A percentile compares a stretch with the other conserved stretches of the same genome.
phyloP scores from a whole-genome alignment of 371 early-diverging fungal species.

The Mucor lusitanicus region DNA sequence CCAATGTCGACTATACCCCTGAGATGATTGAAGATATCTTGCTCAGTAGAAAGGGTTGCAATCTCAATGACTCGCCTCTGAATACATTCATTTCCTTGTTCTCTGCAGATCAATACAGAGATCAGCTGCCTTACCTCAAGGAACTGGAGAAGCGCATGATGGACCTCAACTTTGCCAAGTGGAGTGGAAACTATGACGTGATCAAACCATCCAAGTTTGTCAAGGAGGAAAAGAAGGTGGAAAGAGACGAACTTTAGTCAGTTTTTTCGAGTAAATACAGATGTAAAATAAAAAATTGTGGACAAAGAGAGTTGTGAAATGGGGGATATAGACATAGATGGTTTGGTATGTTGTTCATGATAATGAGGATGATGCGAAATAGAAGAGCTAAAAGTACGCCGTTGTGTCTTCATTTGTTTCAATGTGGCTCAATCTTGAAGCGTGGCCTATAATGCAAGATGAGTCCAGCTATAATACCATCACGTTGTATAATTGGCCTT shows the following conservation, averaged over 20 bases:
- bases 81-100: slow-evolving; percentile 28
- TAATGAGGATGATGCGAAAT: not conserved
- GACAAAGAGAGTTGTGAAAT: not conserved
- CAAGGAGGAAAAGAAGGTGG: not conserved
- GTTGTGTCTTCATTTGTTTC: not conserved
- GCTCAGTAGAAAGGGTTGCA: slow-evolving; percentile 19
- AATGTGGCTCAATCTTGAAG: slow-evolving; percentile 17
- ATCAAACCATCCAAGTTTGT: slow-evolving; percentile 10
- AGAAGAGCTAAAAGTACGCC: not conserved
- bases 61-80: slow-evolving; percentile 26
- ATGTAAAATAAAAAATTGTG: not conserved
- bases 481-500: not conserved
- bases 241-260: slow-evolving; percentile 32
- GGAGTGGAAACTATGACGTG: slow-evolving; percentile 17
- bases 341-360: not conserved
- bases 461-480: too few relatives aligned
- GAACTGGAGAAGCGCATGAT: slow-evolving; percentile 37
- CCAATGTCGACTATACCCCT: not conserved
- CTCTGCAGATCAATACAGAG: slow-evolving; percentile 23
- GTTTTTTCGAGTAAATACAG: not conserved
- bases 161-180: slow-evolving; percentile 37
- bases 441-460: slow-evolving; percentile 14
- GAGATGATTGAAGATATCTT: slow-evolving; percentile 15
- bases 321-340: not conserved
- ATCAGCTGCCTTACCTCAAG: slow-evolving; percentile 24